Conservation (phyloP, 805 yeast genomes). For the Starmerella lactis-condensi region DNA sequence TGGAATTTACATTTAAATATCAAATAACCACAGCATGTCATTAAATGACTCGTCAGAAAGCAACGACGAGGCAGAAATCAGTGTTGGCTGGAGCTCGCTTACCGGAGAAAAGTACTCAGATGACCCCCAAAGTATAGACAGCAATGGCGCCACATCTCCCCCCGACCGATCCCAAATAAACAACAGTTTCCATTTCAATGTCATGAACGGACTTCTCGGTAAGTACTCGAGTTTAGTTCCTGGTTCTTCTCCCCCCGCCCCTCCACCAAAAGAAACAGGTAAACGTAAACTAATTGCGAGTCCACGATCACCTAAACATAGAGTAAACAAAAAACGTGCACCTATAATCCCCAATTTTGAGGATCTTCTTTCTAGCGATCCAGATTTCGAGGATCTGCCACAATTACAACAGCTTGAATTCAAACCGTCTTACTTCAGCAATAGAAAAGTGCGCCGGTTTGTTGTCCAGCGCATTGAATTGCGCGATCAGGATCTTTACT, state of each 20-base stretch:
- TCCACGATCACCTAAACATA: not conserved
- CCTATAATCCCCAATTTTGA: not conserved
- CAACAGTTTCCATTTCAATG: no score
- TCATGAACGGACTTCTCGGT: constrained; percentile 7
- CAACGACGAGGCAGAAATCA: constrained; percentile 3
- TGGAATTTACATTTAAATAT: no score
- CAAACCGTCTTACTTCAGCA: constrained; percentile 6
- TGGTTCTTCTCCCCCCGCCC: constrained; percentile 14
- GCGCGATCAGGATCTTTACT: not conserved
- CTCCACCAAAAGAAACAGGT: constrained; percentile 3
- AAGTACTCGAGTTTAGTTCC: constrained; percentile 10
- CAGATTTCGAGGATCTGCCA: constrained; percentile 12
- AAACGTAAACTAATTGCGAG: no score
- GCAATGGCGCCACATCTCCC: no score
- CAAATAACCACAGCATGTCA: no score
- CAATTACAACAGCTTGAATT: constrained; percentile 4
- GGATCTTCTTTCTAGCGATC: constrained; percentile 3
- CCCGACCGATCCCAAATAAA: no score
- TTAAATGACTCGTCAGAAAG: constrained; percentile 4
- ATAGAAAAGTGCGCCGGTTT: constrained; percentile 5
- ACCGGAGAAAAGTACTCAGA: constrained; percentile 3
- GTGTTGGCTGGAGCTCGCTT: constrained; percentile 11
- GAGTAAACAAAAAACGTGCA: not conserved
- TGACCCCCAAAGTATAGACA: no score
- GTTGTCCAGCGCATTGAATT: constrained; percentile 3